Conservation (phyloP, 768 basidiomycete species). For the Peribolospora baueri region DNA sequence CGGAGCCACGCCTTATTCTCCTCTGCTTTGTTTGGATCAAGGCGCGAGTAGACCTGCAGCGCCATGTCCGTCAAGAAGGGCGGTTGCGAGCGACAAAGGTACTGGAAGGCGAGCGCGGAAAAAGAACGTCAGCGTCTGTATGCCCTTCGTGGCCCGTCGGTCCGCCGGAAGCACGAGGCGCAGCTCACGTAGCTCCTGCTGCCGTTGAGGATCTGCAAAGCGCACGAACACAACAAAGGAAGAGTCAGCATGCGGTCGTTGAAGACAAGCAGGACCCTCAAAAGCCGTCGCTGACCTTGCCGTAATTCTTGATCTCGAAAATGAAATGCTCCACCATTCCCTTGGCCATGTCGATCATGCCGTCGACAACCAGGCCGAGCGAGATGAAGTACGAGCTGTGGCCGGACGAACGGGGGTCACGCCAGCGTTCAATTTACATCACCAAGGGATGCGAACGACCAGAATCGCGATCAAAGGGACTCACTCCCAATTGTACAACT, state of each 20-base stretch:
- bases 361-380: slow-evolving; percentile 81
- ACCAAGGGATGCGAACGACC: slow-evolving; percentile 14
- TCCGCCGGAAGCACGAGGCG: neutral
- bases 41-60: slow-evolving; percentile 86
- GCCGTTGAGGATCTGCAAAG: slow-evolving; percentile 52
- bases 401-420: no score
- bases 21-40: slow-evolving; percentile 57
- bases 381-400: slow-evolving; percentile 66
- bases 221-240: neutral
- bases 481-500: slow-evolving; percentile 69
- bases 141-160: neutral
- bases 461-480: neutral
- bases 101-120: slow-evolving; percentile 27
- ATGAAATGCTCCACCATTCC: slow-evolving; percentile 98
- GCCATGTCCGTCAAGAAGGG: slow-evolving; percentile 99
- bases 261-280: neutral
- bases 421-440: neutral
- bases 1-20: slow-evolving; percentile 78
- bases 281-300: slow-evolving; percentile 28
- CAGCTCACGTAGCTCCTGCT: slow-evolving; percentile 43
- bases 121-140: neutral
- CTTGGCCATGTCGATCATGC: slow-evolving; percentile 78
- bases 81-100: slow-evolving; percentile 84
- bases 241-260: slow-evolving; percentile 9
- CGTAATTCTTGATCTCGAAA: slow-evolving; percentile 94